Base-by-base conservation (phyloP, 352 stramenopile genomes). In the Phytophthora ohioensis region DNA sequence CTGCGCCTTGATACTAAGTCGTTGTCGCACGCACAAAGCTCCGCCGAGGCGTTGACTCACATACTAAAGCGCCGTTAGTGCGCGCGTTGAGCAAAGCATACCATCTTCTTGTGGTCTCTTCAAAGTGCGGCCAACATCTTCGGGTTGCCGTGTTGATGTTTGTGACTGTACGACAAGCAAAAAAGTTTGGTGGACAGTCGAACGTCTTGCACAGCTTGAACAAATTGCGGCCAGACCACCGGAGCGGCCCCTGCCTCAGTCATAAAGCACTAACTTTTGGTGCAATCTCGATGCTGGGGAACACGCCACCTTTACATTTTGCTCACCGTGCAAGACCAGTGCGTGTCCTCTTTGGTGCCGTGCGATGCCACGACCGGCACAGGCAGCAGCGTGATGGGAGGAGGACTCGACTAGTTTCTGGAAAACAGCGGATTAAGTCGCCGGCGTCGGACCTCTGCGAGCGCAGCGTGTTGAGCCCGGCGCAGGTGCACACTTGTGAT, bases 51-150 rank as follows among this genome's bases (percentile, higher is more conserved):
- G 36, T 52, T 65, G 43, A 72, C 57, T 72, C 42, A 71, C 61
- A 47, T 60, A 62, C 42, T 31, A 12, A 17, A 32, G 39, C 35
- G 21, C 31, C 56, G 34, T 64, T 73, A 64, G 67, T 62, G 6
- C 48, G n/a, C 45, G 39, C 21, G 1, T 5, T 5, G 27, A 38
- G 45, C 63, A 69, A 60, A 69, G 51, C 69, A 35, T 64, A 73
- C 64, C 69, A 76, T 76, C 69, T 76, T 76, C 69, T 76, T 65
- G 45, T 47, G 15, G n/a, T 59, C 54, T 71, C 57, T 61, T 51
- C 6, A 55, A 13, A 60, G 38, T 39, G 59, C 47, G 48, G 12
- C 41, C 45, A 52, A 43, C 49, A 46, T 67, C 35, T 47, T 53
- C 35, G 34, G 27, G 36, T 55, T 57, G 48, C 52, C 41, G 35